A percentile compares a stretch with the other conserved stretches of the same genome.
Conservation (phyloP, 2,329 filamentous ascomycete species). For the Ceratocystis ficicola region DNA sequence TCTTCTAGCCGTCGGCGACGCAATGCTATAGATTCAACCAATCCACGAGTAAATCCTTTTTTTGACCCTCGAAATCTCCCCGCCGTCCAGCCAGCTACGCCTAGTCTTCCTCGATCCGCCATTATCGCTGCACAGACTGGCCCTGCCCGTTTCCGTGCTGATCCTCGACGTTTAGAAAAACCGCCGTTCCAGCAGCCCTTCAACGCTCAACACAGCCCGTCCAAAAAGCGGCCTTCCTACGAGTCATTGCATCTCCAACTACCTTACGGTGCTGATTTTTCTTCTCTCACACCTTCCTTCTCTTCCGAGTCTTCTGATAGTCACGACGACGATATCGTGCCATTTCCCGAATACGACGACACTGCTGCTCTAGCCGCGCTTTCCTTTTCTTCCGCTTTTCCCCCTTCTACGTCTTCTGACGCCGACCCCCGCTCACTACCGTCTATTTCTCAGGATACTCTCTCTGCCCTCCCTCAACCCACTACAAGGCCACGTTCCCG, state of each 20-base stretch:
- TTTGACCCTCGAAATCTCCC: conserved; percentile 21
- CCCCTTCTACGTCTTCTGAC: conserved; percentile 1
- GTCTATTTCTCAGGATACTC: conserved; percentile 19
- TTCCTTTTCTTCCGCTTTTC: conserved; percentile 18
- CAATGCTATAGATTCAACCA: conserved; percentile 23
- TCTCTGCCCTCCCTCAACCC: conserved; percentile 17
- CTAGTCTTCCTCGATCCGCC: conserved; percentile 22
- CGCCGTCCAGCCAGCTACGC: conserved; percentile 21
- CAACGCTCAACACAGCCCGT: conserved; percentile 17
- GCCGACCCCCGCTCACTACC: conserved; percentile 21
- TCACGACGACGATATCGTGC: conserved; percentile 18
- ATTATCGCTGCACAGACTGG: conserved; percentile 24
- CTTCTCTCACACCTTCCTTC: conserved; percentile 9
- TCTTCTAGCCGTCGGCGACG: conserved; percentile 22
- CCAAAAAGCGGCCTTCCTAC: conserved; percentile 15
- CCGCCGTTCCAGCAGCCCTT: conserved; percentile 22
- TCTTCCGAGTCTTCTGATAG: conserved; percentile 10
- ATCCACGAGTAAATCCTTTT: conserved; percentile 21
- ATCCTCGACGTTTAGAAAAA: conserved; percentile 22
- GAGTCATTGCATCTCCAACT: conserved; percentile 20
- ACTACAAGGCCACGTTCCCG: conserved; percentile 20
- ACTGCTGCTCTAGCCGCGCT: conserved; percentile 14
- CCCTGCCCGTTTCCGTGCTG: conserved; percentile 23
- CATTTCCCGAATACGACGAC: conserved; percentile 22
- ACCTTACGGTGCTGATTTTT: conserved; percentile 22